Percentiles rank a stretch among this genome's conserved stretches.
Evolutionary conservation across 139 green algal genomes (phyloP).

Genomic region (Coccomyxa sp.): DNA sequence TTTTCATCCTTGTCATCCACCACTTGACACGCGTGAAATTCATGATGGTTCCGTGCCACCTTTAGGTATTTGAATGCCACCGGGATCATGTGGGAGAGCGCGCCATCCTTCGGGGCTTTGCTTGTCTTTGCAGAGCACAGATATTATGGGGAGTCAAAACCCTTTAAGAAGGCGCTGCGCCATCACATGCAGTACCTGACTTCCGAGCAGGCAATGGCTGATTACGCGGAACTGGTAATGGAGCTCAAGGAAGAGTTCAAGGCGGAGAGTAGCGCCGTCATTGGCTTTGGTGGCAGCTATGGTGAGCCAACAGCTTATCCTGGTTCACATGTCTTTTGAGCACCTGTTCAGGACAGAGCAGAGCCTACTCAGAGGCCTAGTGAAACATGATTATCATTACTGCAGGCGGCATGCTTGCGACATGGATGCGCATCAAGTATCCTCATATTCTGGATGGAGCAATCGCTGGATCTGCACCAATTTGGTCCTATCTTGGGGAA

Average conservation of each 20-base stretch:
- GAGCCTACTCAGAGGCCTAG: neutral
- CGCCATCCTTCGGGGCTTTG: conserved; percentile 27
- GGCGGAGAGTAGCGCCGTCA: conserved; percentile 41
- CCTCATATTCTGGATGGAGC: conserved; percentile 69
- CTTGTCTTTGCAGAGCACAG: conserved; percentile 55
- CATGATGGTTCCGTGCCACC: too few species aligned
- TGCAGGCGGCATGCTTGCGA: conserved; percentile 68
- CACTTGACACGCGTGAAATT: too few species aligned
- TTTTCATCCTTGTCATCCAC: too few species aligned
- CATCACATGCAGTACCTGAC: conserved; percentile 52
- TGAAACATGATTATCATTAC: neutral
- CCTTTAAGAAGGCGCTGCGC: conserved; percentile 17
- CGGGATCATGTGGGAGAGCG: conserved; percentile 66
- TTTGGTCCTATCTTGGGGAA: conserved; percentile 77
- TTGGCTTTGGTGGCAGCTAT: conserved; percentile 79
- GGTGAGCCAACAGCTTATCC: conserved; percentile 1
- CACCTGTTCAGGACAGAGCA: neutral
- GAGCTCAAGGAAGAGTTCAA: conserved; percentile 33
- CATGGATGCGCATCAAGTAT: conserved; percentile 72
- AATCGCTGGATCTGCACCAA: conserved; percentile 87
- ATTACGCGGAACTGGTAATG: conserved; percentile 64
- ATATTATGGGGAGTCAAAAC: conserved; percentile 24
- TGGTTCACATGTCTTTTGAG: neutral
- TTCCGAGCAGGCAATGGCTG: conserved; percentile 60
- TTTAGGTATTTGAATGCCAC: conserved; percentile 66